Conservation (phyloP, 2,329 filamentous ascomycete species). For the Penicillium vulpinum region DNA sequence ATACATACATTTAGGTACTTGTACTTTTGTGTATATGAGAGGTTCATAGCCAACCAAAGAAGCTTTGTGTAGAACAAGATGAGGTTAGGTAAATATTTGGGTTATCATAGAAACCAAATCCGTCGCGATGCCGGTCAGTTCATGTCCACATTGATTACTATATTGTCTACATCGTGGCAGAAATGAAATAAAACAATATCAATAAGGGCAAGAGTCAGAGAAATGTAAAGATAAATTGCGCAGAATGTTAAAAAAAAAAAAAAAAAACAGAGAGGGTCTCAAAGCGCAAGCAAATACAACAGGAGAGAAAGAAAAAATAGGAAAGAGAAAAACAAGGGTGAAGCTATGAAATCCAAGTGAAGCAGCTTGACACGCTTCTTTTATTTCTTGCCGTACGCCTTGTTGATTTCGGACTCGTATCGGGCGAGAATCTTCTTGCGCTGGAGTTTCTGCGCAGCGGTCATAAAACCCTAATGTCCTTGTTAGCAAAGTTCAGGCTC, state of each 20-base stretch:
- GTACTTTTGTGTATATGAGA: conserved; percentile 6
- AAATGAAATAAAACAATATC: conserved; percentile 14
- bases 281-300: conserved; percentile 2
- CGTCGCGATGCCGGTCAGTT: not conserved
- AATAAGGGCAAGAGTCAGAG: conserved; percentile 13
- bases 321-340: not conserved
- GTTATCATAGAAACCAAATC: not conserved
- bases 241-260: no score
- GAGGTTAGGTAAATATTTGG: not conserved
- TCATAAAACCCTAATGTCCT: conserved; percentile 58
- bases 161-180: conserved; percentile 19
- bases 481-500: conserved; percentile 25
- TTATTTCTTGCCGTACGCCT: conserved; percentile 57
- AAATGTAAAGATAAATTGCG: conserved; percentile 8
- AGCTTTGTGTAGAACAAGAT: not conserved
- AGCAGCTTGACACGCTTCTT: conserved; percentile 3
- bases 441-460: conserved; percentile 72
- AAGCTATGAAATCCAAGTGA: conserved; percentile 3
- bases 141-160: conserved; percentile 22
- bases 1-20: no score
- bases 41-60: not conserved
- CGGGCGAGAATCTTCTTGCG: conserved; percentile 65
- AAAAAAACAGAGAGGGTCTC: conserved; percentile 21
- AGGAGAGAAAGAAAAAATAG: not conserved
- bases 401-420: conserved; percentile 62